phyloP scores from a whole-genome alignment of 2,329 filamentous ascomycete genomes.

The Pezicula neosporulosa region DNA sequence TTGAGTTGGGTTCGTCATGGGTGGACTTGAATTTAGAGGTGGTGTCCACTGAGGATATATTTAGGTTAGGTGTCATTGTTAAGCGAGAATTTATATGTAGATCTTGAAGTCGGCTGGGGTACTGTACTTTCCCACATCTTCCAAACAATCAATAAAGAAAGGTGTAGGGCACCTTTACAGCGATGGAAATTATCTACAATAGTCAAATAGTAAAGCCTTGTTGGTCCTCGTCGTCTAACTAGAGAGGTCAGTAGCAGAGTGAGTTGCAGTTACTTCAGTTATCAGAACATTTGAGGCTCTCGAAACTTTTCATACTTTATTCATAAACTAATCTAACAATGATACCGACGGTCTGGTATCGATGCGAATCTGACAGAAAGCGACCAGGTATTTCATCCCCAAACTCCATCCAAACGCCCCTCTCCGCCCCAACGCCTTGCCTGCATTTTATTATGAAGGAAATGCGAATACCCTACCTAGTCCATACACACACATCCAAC shows the following conservation, averaged over 20 bases:
- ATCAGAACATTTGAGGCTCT: too few relatives aligned
- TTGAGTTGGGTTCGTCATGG: slow-evolving; percentile 28
- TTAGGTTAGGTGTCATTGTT: slow-evolving; percentile 1
- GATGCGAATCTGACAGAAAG: too few relatives aligned
- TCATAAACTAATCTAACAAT: too few relatives aligned
- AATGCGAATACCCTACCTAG: background rate
- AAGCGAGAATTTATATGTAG: slow-evolving; percentile 2
- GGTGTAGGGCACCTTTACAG: too few relatives aligned
- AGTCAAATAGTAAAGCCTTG: too few relatives aligned
- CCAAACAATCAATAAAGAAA: background rate
- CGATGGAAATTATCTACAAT: too few relatives aligned
- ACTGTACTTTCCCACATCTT: background rate
- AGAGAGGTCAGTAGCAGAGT: too few relatives aligned
- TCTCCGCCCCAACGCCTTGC: background rate
- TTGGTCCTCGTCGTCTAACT: too few relatives aligned
- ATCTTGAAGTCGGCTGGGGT: background rate
- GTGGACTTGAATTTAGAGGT: slow-evolving; percentile 3
- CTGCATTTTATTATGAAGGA: background rate
- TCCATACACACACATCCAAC: background rate
- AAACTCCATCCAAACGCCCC: background rate
- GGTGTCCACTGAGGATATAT: background rate
- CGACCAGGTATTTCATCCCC: background rate
- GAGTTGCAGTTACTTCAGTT: too few relatives aligned
- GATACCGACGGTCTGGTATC: too few relatives aligned
- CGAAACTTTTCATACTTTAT: too few relatives aligned